A percentile compares a stretch with the other conserved stretches of the same genome.
Conservation (phyloP, 2,329 filamentous ascomycete species). For the Botrytis deweyae region DNA sequence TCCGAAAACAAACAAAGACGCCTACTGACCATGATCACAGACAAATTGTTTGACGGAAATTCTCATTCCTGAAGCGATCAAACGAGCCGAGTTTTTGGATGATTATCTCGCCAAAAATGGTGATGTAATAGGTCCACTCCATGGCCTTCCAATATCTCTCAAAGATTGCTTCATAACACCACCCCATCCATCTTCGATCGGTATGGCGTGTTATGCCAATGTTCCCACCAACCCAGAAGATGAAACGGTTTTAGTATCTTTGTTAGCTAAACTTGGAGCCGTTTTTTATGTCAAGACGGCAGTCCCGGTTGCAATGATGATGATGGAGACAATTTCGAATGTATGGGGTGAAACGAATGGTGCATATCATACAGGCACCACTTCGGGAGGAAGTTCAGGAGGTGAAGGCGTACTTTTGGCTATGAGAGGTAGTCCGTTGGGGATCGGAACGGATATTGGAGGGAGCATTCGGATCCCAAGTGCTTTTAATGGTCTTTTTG, state of each 20-base stretch:
- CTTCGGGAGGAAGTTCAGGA: constrained; percentile 36
- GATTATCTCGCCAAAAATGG: constrained; percentile 46
- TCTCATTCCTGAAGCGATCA: constrained; percentile 53
- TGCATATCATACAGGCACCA: constrained; percentile 35
- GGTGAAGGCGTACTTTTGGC: constrained; percentile 22
- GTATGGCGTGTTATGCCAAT: constrained; percentile 42
- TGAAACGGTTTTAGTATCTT: constrained; percentile 41
- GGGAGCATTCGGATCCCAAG: constrained; percentile 43
- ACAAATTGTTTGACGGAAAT: constrained; percentile 61
- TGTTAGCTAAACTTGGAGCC: constrained; percentile 44
- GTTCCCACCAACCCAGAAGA: constrained; percentile 33
- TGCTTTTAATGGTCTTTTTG: constrained; percentile 42
- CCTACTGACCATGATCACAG: constrained; percentile 36
- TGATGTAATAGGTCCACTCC: constrained; percentile 42
- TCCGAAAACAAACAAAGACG: background rate
- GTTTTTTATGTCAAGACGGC: constrained; percentile 93
- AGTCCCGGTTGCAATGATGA: constrained; percentile 54
- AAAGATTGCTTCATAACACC: constrained; percentile 44
- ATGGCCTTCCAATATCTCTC: constrained; percentile 45
- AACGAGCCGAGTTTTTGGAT: constrained; percentile 52
- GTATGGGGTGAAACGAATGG: constrained; percentile 39
- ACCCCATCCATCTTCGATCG: constrained; percentile 40
- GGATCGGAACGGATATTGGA: constrained; percentile 27
- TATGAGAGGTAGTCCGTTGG: constrained; percentile 22
- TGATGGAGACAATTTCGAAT: constrained; percentile 36